Evolutionary conservation across 2,329 filamentous ascomycete species (phyloP), one percentile per base, ranked within the genome.

Genomic region (Colletotrichum tropicale): DNA sequence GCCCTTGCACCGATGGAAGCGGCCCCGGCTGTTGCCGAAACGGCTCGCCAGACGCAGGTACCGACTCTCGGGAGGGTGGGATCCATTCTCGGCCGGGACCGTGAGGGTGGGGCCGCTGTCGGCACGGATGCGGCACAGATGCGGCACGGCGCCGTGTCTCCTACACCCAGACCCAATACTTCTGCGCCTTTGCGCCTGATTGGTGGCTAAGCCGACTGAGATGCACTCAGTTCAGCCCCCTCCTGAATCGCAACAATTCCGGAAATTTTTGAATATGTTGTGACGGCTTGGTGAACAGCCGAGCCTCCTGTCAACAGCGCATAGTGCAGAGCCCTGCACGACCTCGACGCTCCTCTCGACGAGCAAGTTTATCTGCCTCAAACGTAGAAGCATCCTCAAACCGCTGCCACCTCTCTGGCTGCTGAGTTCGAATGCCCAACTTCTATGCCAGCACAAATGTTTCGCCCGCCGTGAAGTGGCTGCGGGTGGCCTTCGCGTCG

Each of bases 311-410:
- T 64, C 6, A 62, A n/a, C 36, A 36, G 56, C n/a, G 7, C 67
- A 26, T 92, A 89, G 80, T 93, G 91, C 77, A 93, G 81, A 7
- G 89, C 90, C 64, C 80, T 87, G 86, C 13, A 94, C 87, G 0
- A 90, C 88, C 76, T 90, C 86, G 18, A 93, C 89, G 5, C 91
- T 91, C 21, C 90, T 89, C 81, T 89, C 89, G 78, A 93, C 86
- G 0, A 91, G 91, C 64, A 92, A 93, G 93, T 82, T 93, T 91
- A 71, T 91, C 90, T 13, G 89, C 88, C 83, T 94, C 91, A 18
- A 84, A 88, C 30, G 92, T 88, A 80, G 93, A 94, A 0, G 91
- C 92, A 30, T 90, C 83, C 77, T 91, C 87, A 78, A 94, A 94
- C 1, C 92, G 85, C 58, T 38, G 36, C 0, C 36, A 38, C 15